Base-by-base conservation (phyloP, 148 eudicot genomes). In the Arbutus unedo region DNA sequence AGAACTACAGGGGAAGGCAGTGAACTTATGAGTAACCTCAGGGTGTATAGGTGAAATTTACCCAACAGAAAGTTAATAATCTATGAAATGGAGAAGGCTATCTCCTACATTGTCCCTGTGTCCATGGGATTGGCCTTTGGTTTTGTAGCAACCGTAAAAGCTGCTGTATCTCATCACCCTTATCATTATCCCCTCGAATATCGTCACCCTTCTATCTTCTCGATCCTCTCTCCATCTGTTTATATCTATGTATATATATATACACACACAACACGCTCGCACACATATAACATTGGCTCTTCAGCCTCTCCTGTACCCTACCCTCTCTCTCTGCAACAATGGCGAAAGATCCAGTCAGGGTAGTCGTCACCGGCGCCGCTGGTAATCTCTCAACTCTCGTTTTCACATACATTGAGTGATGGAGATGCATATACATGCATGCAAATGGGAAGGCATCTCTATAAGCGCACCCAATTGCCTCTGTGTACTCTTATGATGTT, bases 291-390 rank as follows among this genome's bases (percentile, higher is more conserved):
- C 21, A 6, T 43, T 45, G 55, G 55, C 14, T 48, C 31, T 48
- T 56, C 62, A 6, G 8, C 79, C 75, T 10, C 47, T 31, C 38
- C 38, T 31, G 38, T 31, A 73, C 45, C 16, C 79, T 16, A 5
- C 74, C 54, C 72, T 77, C 62, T 55, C 70, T 19, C 50, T 21
- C 74, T 23, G 41, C 85, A 54, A 15, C 62, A 78, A 85, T 82
- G 84, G 84, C 79, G 4, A 79, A 78, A 78, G 81, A 78, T 83
- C 87, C 87, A 70, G 57, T 82, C 67, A 85, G 74, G 50, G 70
- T 85, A 73, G 82, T 82, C 48, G 84, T 85, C 81, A 85, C 84
- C 47, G 84, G 87, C 38, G 87, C 87, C 16, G 82, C 87, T 10
- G 84, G 84, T 82, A 77, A 62, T 53, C 38, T 53, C 21, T 53